Evolutionary conservation across 805 yeast genomes (phyloP).

Genomic region (Schwanniomyces yamadae): DNA sequence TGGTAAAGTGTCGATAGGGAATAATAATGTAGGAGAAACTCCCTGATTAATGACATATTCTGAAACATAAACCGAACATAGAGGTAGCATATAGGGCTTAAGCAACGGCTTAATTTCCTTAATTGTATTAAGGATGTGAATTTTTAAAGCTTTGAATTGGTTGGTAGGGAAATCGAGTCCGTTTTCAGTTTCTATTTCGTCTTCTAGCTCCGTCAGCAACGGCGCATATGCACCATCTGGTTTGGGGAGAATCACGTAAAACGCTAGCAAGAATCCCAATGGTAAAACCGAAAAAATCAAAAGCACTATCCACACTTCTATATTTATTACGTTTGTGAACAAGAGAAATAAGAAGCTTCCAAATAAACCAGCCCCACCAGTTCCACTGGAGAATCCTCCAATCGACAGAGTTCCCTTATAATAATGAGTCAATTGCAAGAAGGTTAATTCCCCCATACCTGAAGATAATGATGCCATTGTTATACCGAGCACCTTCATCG

Average conservation of each 20-base stretch:
- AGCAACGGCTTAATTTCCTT: slow-evolving; percentile 42
- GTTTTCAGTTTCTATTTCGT: background rate
- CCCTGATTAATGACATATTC: slow-evolving; percentile 94
- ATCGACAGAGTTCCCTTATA: slow-evolving; percentile 57
- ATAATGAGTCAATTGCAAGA: slow-evolving; percentile 81
- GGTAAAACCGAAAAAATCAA: slow-evolving; percentile 58
- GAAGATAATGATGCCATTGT: slow-evolving; percentile 78
- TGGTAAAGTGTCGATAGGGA: slow-evolving; percentile 70
- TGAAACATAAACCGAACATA: slow-evolving; percentile 76
- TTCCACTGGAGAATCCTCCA: slow-evolving; percentile 90
- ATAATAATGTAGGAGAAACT: slow-evolving; percentile 81
- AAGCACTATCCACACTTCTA: slow-evolving; percentile 55
- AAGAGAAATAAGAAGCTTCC: slow-evolving; percentile 76
- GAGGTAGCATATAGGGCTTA: slow-evolving; percentile 77
- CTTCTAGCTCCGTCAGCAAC: slow-evolving; percentile 9
- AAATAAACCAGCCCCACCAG: slow-evolving; percentile 91
- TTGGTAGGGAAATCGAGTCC: background rate
- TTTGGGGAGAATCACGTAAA: slow-evolving; percentile 24
- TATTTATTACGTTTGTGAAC: slow-evolving; percentile 64
- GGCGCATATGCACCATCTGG: slow-evolving; percentile 8
- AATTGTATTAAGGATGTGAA: slow-evolving; percentile 21
- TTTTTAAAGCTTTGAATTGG: background rate
- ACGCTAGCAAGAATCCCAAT: slow-evolving; percentile 43
- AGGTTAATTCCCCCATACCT: slow-evolving; percentile 89
- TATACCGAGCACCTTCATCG: slow-evolving; percentile 61